Evolutionary conservation across 2,329 filamentous ascomycete genomes (phyloP), one percentile per base, ranked within the genome.

Genomic region (Mycosphaerella sp.): DNA sequence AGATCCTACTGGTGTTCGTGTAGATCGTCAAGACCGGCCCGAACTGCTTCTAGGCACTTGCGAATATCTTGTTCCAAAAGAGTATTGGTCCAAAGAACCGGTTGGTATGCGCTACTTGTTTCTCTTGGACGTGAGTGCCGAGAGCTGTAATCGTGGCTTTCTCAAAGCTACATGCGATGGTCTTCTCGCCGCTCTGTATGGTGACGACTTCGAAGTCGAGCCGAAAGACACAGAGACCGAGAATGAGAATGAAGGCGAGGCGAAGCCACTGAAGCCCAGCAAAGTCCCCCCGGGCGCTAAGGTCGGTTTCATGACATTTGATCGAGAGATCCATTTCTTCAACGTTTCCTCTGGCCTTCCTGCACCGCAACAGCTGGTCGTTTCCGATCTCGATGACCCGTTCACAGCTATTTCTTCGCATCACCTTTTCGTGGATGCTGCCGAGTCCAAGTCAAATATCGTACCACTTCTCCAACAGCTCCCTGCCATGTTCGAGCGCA

Each of bases 301-400:
- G 74, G 84, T 98, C 57, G 93, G 92, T 47, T 95, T 98, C 69
- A 84, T 97, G 59, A 96, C 93, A 1, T 98, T 86, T 69, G 93
- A 98, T 75, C 92, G 89, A 72, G 90, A 96, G 65, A 87, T 98
- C 56, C 93, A 98, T 69, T 98, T 97, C 70, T 98, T 97, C 77
- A 97, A 97, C 67, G 83, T 95, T 64, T 89, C 85, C 66, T 73
- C 89, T 38, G 80, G 80, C 40, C 76, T 96, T 41, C 86, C 93
- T 52, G 84, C 90, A 72, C 89, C 93, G 8, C 93, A 98, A 68
- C 96, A 98, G 89, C 83, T 98, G 77, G 91, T 98, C 48, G 95
- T 98, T 89, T 88, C 93, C 3, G 93, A 98, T 68, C 80, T 98
- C 46, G 91, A 97, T 65, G 93, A 98, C 62, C 93, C 93, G 0